Evolutionary conservation across 768 basidiomycete species (phyloP).

Genomic region (Filobasidium wieringae): DNA sequence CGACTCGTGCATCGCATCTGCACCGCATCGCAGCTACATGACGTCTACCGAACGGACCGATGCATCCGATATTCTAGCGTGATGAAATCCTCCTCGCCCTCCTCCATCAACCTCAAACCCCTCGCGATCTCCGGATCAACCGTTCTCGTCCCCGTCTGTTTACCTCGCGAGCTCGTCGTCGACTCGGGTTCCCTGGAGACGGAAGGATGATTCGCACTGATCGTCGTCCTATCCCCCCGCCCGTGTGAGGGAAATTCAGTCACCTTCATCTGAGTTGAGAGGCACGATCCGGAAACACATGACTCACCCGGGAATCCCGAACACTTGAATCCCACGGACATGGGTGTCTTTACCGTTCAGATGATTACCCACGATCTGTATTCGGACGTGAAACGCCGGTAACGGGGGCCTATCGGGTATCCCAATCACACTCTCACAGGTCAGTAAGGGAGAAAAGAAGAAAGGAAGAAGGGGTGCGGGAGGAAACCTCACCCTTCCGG

Average conservation of each 20-base stretch:
- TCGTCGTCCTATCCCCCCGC: neutral
- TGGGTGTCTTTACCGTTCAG: conserved; percentile 99
- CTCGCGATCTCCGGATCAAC: neutral
- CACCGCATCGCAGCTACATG: too few relatives aligned
- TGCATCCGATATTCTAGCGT: neutral
- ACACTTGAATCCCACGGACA: conserved; percentile 76
- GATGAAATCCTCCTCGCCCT: conserved; percentile 44
- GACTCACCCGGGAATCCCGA: conserved; percentile 69
- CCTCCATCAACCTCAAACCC: conserved; percentile 24
- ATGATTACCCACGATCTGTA: conserved; percentile 83
- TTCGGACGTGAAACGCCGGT: conserved; percentile 76
- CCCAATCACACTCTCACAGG: too few relatives aligned
- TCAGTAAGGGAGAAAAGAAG: too few relatives aligned
- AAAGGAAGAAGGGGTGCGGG: too few relatives aligned
- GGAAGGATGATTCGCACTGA: neutral
- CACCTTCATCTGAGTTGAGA: neutral
- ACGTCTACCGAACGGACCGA: neutral
- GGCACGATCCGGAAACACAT: conserved; percentile 11
- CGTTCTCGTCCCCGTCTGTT: neutral
- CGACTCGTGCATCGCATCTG: too few relatives aligned
- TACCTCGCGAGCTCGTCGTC: conserved; percentile 4
- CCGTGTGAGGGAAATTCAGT: neutral
- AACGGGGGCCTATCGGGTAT: conserved; percentile 87
- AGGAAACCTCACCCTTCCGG: too few relatives aligned
- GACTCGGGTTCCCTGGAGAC: neutral